phyloP scores from a whole-genome alignment of 2,329 filamentous ascomycete genomes.

The Lecanoromycetidae sp. region DNA sequence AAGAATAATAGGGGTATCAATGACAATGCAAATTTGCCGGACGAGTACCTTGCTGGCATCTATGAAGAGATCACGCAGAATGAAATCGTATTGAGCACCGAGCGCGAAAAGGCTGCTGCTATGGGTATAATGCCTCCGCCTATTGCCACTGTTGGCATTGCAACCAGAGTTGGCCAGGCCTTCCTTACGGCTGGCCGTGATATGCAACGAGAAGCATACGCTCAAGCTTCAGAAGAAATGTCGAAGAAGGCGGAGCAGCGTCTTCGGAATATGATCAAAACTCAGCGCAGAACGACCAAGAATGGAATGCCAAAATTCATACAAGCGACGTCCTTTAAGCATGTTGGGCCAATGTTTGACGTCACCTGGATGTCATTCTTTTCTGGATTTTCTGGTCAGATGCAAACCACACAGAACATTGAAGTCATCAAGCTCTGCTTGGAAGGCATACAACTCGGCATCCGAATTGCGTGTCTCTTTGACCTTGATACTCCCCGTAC shows the following conservation, averaged over 20 bases:
- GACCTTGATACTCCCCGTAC: conserved; percentile 86
- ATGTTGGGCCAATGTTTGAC: conserved; percentile 97
- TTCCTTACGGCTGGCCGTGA: conserved; percentile 87
- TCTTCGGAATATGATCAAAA: conserved; percentile 85
- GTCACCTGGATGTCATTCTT: conserved; percentile 99
- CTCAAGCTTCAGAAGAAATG: conserved; percentile 94
- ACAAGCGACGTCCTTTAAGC: conserved; percentile 81
- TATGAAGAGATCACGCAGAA: conserved; percentile 85
- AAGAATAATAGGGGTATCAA: conserved; percentile 99
- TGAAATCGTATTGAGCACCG: conserved; percentile 89
- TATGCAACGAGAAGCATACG: conserved; percentile 80
- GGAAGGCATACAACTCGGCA: conserved; percentile 88
- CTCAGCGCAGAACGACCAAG: conserved; percentile 71
- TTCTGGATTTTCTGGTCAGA: conserved; percentile 82
- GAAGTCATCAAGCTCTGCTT: conserved; percentile 87
- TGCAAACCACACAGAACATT: conserved; percentile 84
- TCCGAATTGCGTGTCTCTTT: conserved; percentile 85
- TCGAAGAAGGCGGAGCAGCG: conserved; percentile 66
- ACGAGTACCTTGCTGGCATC: conserved; percentile 80
- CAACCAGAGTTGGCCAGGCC: conserved; percentile 74
- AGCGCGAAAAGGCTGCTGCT: conserved; percentile 78
- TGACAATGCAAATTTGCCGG: conserved; percentile 81
- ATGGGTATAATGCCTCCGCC: conserved; percentile 52
- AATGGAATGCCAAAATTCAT: conserved; percentile 63
- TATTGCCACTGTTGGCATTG: conserved; percentile 52